Base-by-base conservation (phyloP, 768 basidiomycete genomes). In the Pleurotus salmoneostramineus region DNA sequence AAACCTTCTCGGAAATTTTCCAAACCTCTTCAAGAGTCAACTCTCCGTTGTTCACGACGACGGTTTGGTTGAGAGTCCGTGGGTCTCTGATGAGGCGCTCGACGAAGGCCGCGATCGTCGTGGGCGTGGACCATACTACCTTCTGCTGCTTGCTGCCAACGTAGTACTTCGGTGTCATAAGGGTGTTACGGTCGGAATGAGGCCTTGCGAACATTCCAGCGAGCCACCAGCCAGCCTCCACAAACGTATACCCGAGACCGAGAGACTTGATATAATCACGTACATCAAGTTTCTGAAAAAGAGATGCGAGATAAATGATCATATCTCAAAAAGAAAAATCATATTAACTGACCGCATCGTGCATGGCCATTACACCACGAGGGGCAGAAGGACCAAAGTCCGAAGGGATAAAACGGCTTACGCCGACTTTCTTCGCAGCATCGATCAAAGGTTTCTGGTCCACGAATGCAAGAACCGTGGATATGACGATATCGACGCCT, bases 151-250 rank as follows among this genome's bases (percentile, higher is more conserved):
- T 47, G 1, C 58, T 64, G 59, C 65, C 64, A 32, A 67, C 42
- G 27, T 61, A 61, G 8, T 40, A 7, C 11, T 55, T 60, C 11
- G 54, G 37, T 11, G 34, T 49, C 0, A 49, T 17, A 27, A 56
- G 3, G 17, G 37, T 34, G 8, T 61, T 58, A 12, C 61, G 60
- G 31, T 61, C 54, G 14, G 59, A 55, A 7, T 62, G 62, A 3
- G 57, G 61, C 6, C 62, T 57, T 6, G 61, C 52, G 8, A 63
- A 49, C 8, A 40, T 46, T 7, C 60, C 59, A 15, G 55, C 58
- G 14, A 63, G 63, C 70, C 71, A 72, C 60, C 61, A 69, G 4
- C 71, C 69, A n/a, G 68, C 67, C 50, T 70, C 70, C 51, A 72
- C 68, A 59, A 69, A 66, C 6, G 71, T 71, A 54, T 72, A 66